Base-by-base conservation (phyloP, 306 rosid species). In the Quercus variabilis region DNA sequence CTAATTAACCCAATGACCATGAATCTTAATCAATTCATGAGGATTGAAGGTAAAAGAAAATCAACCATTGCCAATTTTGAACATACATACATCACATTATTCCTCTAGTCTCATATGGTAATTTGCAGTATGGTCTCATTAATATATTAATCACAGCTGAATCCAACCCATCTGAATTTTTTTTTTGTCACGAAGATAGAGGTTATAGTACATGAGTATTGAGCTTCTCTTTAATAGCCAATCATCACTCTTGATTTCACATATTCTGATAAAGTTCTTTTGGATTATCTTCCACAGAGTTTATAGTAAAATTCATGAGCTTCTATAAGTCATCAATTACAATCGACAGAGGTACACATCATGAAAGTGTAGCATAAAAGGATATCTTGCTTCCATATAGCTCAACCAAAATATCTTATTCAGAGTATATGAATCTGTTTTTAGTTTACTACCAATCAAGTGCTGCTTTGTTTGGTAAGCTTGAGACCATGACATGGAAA, bases 301-400 rank as follows among this genome's bases (percentile, higher is more conserved):
- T 88, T 49, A 88, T 85, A 54, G 89, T 89, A 3, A 88, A 80
- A 71, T 85, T 85, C 80, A 85, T 88, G 91, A 88, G 89, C 80
- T 78, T 17, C 76, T 88, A 80, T 14, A 88, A 87, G 82, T 58
- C 46, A 56, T 35, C 59, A 56, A 43, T 55, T 25, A 38, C 10
- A 33, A 9, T 63, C 57, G 21, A 73, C 17, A 84, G 30, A 74
- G 49, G n/a, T 75, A 14, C 51, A 54, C 60, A 76, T 33, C 41
- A 52, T 35, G 73, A 33, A 67, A 54, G 43, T 72, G 70, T 69
- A 1, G 19, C 55, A 38, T 78, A 74, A 69, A 14, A 17, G 69
- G 71, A 46, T 3, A 13, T 11, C 35, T 62, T 62, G 6, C 38
- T 62, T 25, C 2, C 28, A 18, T 33, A 25, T 62, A 25, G 19